Percentiles rank a stretch among this genome's conserved stretches.
phyloP scores from a whole-genome alignment of 345 rosid genomes.

The Mallotus nudiflorus region DNA sequence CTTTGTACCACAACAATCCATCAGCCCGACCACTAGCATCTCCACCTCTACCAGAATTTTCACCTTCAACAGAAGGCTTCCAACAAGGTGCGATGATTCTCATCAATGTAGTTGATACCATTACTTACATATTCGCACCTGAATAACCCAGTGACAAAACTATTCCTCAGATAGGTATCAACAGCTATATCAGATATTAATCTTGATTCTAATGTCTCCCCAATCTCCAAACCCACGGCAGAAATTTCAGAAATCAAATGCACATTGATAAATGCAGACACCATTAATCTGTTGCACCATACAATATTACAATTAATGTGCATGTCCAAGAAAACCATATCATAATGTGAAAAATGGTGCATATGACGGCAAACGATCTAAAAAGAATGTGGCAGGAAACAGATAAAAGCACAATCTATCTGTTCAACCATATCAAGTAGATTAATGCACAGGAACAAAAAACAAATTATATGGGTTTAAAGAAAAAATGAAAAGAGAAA shows the following conservation, averaged over 20 bases:
- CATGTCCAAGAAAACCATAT: constrained; percentile 5
- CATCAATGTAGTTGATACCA: constrained; percentile 71
- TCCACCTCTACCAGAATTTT: constrained; percentile 56
- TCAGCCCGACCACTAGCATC: constrained; percentile 60
- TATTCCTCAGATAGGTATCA: constrained; percentile 41
- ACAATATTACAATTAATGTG: background rate
- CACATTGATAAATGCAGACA: constrained; percentile 55
- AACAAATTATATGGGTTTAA: background rate
- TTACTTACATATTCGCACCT: constrained; percentile 74
- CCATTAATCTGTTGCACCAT: constrained; percentile 65
- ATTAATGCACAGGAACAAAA: background rate
- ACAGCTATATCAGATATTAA: constrained; percentile 31
- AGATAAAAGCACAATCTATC: background rate
- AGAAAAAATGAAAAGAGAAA: constrained; percentile 10
- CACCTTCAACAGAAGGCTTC: constrained; percentile 77
- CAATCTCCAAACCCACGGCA: constrained; percentile 45
- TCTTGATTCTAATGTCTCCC: constrained; percentile 39
- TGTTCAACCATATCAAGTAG: background rate
- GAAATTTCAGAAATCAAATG: constrained; percentile 59
- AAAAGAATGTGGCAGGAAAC: background rate
- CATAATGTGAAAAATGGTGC: background rate
- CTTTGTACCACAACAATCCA: constrained; percentile 90
- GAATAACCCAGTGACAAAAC: constrained; percentile 60
- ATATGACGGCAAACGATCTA: background rate
- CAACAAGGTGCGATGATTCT: constrained; percentile 82